Conservation (phyloP, 176 grass and related monocot species). For the Carex myosuroides region DNA sequence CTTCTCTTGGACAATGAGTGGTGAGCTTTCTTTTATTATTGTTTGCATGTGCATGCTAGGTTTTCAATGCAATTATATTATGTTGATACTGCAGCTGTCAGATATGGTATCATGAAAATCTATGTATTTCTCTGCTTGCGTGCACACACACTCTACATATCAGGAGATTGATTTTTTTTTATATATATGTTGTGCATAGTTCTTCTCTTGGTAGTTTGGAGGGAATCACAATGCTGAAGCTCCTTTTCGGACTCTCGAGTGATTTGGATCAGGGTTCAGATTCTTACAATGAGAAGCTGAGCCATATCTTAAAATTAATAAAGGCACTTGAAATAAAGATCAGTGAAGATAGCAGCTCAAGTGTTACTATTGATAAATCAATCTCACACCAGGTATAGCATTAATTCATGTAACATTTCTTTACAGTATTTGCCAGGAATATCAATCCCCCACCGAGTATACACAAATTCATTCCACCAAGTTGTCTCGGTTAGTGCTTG, state of each 20-base stretch:
- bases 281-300: constrained; percentile 41
- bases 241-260: constrained; percentile 62
- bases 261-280: constrained; percentile 31
- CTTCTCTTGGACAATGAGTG: constrained; percentile 45
- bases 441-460: background rate
- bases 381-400: constrained; percentile 43
- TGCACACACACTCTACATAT: background rate
- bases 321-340: constrained; percentile 48
- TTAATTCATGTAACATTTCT: constrained; percentile 5
- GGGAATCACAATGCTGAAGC: constrained; percentile 58
- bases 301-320: constrained; percentile 38
- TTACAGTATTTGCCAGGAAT: background rate
- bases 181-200: background rate
- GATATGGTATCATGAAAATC: background rate
- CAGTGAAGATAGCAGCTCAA: constrained; percentile 26
- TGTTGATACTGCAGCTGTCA: background rate
- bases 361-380: constrained; percentile 36
- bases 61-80: background rate
- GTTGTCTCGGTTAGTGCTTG: background rate
- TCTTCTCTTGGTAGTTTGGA: constrained; percentile 40
- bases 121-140: background rate
- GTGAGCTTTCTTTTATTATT: constrained; percentile 32
- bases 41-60: background rate
- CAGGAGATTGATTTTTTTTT: background rate
- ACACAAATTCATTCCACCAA: background rate